Evolutionary conservation across 2,329 filamentous ascomycete species (phyloP), one percentile per base, ranked within the genome.

Genomic region (Hortaea werneckii): DNA sequence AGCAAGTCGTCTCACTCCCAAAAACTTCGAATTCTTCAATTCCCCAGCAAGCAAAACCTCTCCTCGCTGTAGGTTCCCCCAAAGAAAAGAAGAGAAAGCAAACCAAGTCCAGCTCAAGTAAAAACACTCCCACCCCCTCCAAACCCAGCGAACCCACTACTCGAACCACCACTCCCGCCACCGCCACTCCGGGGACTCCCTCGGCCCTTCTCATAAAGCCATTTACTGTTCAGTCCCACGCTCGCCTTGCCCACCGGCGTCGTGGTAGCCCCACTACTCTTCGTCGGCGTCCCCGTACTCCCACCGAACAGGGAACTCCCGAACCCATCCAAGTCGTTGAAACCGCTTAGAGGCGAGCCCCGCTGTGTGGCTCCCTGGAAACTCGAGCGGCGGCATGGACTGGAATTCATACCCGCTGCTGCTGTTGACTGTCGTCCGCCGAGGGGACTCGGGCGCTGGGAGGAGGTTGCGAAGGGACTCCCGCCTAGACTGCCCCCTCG

Each of bases 181-280:
- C 13, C 20, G 27, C 28, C 30, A 29, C 3, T 35, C 11, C 43
- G 74, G 71, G 54, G 75, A 69, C 62, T 80, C 63, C 62, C 80
- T 71, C 57, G 60, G 12, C 85, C 83, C 67, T 82, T 86, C 66
- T 95, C 87, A 61, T 95, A 96, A 49, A 95, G 67, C 90, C 90
- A 96, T 69, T 92, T 94, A 69, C 81, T 95, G 66, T 90, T 95
- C 60, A 95, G 61, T 0, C 81, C 80, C 43, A 94, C 79, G 54
- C 79, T 88, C 37, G 82, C 81, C 46, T 57, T 57, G 10, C 37
- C 37, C 35, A 41, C 56, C 46, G 61, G 62, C 4, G 53, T 58
- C 20, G 20, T 20, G 4, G 20, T 20, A 20, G 20, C 20, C 20
- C 20, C 20, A 20, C 20, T 20, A 20, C 20, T 20, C 20, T 20